Conservation (phyloP, 768 basidiomycete genomes). For the Serendipita sp. region DNA sequence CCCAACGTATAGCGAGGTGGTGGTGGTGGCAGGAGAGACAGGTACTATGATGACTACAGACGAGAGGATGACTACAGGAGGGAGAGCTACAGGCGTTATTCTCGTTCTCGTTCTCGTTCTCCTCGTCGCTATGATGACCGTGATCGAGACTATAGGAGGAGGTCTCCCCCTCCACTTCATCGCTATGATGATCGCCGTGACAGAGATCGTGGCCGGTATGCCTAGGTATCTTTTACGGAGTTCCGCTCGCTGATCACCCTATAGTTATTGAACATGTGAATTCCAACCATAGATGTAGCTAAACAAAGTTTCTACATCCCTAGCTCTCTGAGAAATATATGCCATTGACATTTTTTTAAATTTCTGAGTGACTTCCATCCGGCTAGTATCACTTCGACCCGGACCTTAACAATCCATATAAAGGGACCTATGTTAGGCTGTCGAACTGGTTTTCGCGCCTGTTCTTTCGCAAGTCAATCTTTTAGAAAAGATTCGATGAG, state of each 20-base stretch:
- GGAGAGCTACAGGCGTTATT: background rate
- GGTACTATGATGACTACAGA: background rate
- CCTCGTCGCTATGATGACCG: background rate
- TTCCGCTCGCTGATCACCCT: too few species aligned
- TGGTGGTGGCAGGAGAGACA: background rate
- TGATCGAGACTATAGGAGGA: background rate
- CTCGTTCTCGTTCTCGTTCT: slow-evolving; percentile 1
- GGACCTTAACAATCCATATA: too few species aligned
- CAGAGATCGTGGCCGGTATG: background rate
- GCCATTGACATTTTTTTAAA: too few species aligned
- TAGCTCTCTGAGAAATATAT: too few species aligned
- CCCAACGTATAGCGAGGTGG: background rate
- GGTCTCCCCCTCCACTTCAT: background rate
- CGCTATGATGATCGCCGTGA: background rate
- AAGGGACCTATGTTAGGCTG: too few species aligned
- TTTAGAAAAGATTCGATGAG: background rate
- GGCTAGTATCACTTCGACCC: too few species aligned
- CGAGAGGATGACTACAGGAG: background rate
- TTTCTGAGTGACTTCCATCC: too few species aligned
- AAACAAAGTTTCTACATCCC: too few species aligned
- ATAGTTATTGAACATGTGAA: too few species aligned
- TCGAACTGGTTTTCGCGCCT: too few species aligned
- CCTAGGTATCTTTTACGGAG: background rate
- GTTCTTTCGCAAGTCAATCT: background rate
- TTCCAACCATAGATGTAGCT: too few species aligned